phyloP scores from a whole-genome alignment of 768 basidiomycete genomes.

The Suillus bovinus region DNA sequence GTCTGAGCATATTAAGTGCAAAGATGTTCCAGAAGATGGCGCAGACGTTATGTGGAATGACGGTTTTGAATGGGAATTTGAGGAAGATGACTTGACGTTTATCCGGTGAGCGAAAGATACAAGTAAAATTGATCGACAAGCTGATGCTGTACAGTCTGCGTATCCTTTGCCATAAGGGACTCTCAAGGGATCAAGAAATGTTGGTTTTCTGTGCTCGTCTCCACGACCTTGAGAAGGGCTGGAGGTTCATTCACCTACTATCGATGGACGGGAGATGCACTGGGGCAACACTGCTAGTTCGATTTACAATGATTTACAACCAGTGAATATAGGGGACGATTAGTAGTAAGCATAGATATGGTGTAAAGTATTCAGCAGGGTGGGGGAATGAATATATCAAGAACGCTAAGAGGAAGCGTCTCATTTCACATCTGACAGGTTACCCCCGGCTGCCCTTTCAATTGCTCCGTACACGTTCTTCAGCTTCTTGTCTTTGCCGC shows the following conservation, averaged over 20 bases:
- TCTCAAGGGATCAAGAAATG: conserved; percentile 46
- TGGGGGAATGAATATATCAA: background rate
- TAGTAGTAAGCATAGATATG: background rate
- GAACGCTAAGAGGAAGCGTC: background rate
- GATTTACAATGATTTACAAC: conserved; percentile 27
- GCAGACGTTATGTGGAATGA: conserved; percentile 43
- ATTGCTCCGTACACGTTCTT: conserved; percentile 55
- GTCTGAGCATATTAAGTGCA: conserved; percentile 40
- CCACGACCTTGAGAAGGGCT: conserved; percentile 45
- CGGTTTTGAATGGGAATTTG: conserved; percentile 52
- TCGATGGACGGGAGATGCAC: conserved; percentile 47
- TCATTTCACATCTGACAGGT: conserved; percentile 41
- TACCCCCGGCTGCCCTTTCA: conserved; percentile 64
- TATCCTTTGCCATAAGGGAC: conserved; percentile 36
- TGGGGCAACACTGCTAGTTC: conserved; percentile 31
- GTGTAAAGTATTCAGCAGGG: background rate
- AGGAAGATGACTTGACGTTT: conserved; percentile 52
- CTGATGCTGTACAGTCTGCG: conserved; percentile 9
- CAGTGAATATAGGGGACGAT: background rate
- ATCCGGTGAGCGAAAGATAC: conserved; percentile 39
- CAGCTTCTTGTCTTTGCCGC: conserved; percentile 37
- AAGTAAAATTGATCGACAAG: background rate
- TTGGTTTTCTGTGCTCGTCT: conserved; percentile 56
- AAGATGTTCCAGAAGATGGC: conserved; percentile 30
- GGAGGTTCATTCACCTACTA: conserved; percentile 51